phyloP scores from a whole-genome alignment of 2,329 filamentous ascomycete genomes.

The Orbilia brochopaga region DNA sequence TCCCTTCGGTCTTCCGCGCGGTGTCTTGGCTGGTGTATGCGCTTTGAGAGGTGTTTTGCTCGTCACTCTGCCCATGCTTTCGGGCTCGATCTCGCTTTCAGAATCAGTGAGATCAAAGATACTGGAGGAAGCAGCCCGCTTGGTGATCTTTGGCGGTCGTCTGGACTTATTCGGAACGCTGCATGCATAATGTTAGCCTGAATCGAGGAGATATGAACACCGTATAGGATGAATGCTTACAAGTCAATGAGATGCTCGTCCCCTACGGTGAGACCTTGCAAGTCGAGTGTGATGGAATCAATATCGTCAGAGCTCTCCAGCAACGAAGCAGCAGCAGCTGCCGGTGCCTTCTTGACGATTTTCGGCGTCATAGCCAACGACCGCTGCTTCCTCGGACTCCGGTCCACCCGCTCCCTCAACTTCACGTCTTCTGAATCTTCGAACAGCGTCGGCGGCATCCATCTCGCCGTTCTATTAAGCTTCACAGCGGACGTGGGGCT shows the following conservation, averaged over 20 bases:
- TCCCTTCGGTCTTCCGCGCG: conserved; percentile 21
- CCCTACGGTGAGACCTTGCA: conserved; percentile 32
- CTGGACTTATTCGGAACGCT: conserved; percentile 38
- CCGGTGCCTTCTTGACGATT: not conserved
- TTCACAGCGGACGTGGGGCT: conserved; percentile 18
- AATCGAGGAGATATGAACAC: not conserved
- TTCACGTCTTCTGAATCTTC: not conserved
- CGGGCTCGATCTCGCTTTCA: conserved; percentile 17
- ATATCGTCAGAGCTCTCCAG: conserved; percentile 14
- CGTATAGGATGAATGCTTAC: conserved; percentile 18
- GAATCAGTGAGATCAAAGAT: conserved; percentile 46
- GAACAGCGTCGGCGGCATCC: not conserved
- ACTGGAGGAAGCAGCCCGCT: conserved; percentile 22
- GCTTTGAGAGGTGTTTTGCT: not conserved
- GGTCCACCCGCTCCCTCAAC: not conserved
- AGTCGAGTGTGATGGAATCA: conserved; percentile 23
- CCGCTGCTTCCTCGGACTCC: not conserved
- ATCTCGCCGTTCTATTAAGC: conserved; percentile 8
- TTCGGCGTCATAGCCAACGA: not conserved
- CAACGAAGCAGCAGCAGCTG: not conserved
- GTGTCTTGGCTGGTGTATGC: conserved; percentile 4
- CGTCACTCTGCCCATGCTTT: not conserved
- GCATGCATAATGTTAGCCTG: conserved; percentile 5
- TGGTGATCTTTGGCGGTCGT: conserved; percentile 32
- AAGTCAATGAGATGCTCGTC: conserved; percentile 30